These are phyloP conservation scores for Pseudocercospora crystallina DNA, from an alignment of 2,329 filamentous ascomycete genomes.

Conservation along the genomic window DNA sequence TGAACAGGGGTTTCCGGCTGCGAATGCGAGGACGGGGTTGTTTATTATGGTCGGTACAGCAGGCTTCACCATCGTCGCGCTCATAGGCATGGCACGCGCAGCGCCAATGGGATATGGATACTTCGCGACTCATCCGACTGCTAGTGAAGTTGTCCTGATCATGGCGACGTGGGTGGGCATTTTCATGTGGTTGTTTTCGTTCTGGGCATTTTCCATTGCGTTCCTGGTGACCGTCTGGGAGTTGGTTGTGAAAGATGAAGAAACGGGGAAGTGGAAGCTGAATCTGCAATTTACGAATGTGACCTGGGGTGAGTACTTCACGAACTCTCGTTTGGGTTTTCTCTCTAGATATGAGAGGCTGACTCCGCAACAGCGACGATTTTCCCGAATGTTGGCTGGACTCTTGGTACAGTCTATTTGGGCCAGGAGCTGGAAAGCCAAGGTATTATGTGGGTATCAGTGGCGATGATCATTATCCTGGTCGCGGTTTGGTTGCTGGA, in stretches of 20 bases:
- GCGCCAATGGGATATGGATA: slow-evolving; percentile 25
- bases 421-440: slow-evolving; percentile 52
- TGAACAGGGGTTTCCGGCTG: slow-evolving; percentile 44
- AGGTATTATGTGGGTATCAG: slow-evolving; percentile 54
- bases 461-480: slow-evolving; percentile 58
- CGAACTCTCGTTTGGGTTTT: neutral
- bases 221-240: slow-evolving; percentile 18
- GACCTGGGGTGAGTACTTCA: slow-evolving; percentile 15
- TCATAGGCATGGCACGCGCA: slow-evolving; percentile 27
- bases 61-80: slow-evolving; percentile 28
- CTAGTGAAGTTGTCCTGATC: slow-evolving; percentile 24
- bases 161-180: slow-evolving; percentile 35
- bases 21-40: slow-evolving; percentile 33
- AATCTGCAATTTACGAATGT: slow-evolving; percentile 18
- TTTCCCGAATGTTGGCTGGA: slow-evolving; percentile 66
- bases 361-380: slow-evolving; percentile 51
- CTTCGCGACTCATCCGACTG: slow-evolving; percentile 27
- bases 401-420: slow-evolving; percentile 59
- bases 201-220: slow-evolving; percentile 43
- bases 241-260: slow-evolving; percentile 6
- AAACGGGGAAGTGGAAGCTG: slow-evolving; percentile 16
- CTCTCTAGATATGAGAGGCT: slow-evolving; percentile 43
- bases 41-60: slow-evolving; percentile 39
- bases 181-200: slow-evolving; percentile 51
- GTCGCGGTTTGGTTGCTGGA: slow-evolving; percentile 58